Conservation (phyloP, 1,284 basidiomycete genomes). For the Cryptococcus neoformans region DNA sequence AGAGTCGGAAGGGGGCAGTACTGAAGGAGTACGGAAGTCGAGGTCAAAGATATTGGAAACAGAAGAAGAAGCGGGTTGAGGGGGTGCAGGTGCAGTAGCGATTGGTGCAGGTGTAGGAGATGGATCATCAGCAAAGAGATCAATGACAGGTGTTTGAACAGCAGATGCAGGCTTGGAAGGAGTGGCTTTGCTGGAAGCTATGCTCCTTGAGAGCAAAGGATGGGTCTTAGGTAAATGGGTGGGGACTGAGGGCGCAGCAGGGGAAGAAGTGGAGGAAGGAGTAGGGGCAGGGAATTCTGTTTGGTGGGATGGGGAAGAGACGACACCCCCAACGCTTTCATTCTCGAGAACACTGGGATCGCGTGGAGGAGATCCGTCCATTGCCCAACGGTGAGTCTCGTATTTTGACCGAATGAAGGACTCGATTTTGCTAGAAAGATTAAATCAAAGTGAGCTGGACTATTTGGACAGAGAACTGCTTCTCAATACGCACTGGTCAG, state of each 20-base stretch:
- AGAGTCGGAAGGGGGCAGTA: slow-evolving; percentile 21
- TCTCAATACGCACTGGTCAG: slow-evolving; percentile 75
- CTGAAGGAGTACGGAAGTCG: slow-evolving; percentile 47
- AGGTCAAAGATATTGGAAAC: slow-evolving; percentile 48
- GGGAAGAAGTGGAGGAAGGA: slow-evolving; percentile 3
- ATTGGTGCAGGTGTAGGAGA: slow-evolving; percentile 18
- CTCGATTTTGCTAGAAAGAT: slow-evolving; percentile 79
- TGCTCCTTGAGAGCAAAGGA: slow-evolving; percentile 39
- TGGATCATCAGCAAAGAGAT: slow-evolving; percentile 35
- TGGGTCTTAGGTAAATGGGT: slow-evolving; percentile 24
- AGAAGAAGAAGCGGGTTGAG: slow-evolving; percentile 14
- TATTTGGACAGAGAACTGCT: too few species aligned
- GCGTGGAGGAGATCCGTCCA: slow-evolving; percentile 75
- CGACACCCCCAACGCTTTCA: slow-evolving; percentile 23
- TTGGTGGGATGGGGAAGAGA: slow-evolving; percentile 10
- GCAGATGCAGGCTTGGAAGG: slow-evolving; percentile 11
- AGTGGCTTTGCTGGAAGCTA: slow-evolving; percentile 10
- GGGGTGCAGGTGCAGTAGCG: slow-evolving; percentile 15
- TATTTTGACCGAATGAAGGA: slow-evolving; percentile 98
- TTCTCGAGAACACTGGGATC: slow-evolving; percentile 78
- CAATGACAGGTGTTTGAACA: slow-evolving; percentile 27
- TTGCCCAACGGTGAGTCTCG: slow-evolving; percentile 87
- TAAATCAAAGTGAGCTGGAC: too few species aligned
- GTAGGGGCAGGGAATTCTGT: background rate
- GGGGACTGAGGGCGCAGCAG: slow-evolving; percentile 20